Evolutionary conservation across 352 stramenopile genomes (phyloP).

Genomic region (Globisporangium polare): DNA sequence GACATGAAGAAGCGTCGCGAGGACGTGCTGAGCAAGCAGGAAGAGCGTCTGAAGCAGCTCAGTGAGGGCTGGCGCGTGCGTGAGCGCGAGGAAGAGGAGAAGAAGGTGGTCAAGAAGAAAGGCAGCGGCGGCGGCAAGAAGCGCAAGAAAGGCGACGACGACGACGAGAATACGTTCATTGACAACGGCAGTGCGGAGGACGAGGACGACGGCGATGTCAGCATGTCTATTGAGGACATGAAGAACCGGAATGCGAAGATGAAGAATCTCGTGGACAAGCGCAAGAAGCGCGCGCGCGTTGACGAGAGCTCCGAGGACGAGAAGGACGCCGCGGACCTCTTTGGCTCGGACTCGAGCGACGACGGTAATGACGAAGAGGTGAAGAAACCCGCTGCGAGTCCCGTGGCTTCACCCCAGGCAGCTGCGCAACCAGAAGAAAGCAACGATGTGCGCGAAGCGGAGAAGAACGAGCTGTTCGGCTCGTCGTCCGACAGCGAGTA

Average conservation of each 20-base stretch:
- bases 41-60: constrained; percentile 77
- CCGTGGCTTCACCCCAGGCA: not conserved
- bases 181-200: constrained; percentile 29
- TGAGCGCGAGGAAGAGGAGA: constrained; percentile 81
- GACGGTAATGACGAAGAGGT: constrained; percentile 15
- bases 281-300: constrained; percentile 60
- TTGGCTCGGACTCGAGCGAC: constrained; percentile 84
- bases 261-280: constrained; percentile 84
- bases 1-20: constrained; percentile 58
- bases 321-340: constrained; percentile 58
- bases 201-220: constrained; percentile 48
- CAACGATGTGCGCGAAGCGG: constrained; percentile 37
- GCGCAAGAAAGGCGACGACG: constrained; percentile 52
- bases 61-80: constrained; percentile 81
- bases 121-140: constrained; percentile 50
- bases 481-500: constrained; percentile 83
- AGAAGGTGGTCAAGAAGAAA: constrained; percentile 72
- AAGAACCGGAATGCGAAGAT: constrained; percentile 87
- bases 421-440: constrained; percentile 9
- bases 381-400: not conserved
- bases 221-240: constrained; percentile 88
- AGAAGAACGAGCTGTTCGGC: constrained; percentile 84
- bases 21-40: constrained; percentile 74
- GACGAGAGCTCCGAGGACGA: constrained; percentile 62
- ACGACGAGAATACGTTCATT: constrained; percentile 31